Base-by-base conservation (phyloP, 352 stramenopile species). In the Globisporangium yorkense region DNA sequence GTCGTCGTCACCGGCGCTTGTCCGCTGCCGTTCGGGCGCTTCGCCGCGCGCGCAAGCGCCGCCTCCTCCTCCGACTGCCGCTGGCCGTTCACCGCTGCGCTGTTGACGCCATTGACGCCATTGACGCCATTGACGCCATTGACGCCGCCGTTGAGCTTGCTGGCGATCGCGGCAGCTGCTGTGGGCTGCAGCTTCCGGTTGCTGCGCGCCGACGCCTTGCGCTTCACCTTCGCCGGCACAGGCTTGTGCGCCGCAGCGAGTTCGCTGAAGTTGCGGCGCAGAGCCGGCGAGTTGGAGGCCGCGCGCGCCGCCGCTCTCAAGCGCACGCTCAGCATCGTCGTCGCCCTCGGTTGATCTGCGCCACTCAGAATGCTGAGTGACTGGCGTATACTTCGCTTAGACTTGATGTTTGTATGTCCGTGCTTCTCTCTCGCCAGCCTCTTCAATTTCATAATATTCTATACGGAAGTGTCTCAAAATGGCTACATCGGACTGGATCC, bases 221-320 rank as follows among this genome's bases (percentile, higher is more conserved):
- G 61, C 50, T 64, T 63, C 49, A 67, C 35, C 33, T 67, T 67
- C 13, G 61, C 61, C 15, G 56, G 61, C 35, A 67, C 51, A 2
- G 61, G 61, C 37, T 67, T 67, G 61, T 67, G 61, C 18, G 54
- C 37, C 0, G 27, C 41, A n/a, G 43, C 43, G 18, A 48, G 43
- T 9, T 48, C 43, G 16, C 43, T 48, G 43, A 48, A 48, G 20
- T n/a, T 12, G 43, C 43, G 43, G n/a, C n/a, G 43, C 43, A 48
- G 43, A 9, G n/a, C 43, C 20, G 43, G 43, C 43, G 41, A 47
- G 49, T 7, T 47, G 6, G 41, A 21, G 4, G 18, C 35, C 35
- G 35, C 20, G 40, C 40, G 40, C n/a, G 43, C 39, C 5, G 39
- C 39, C 39, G 39, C 39, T 43, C 10, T 13, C n/a, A 48, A 2